These are phyloP conservation scores for Gossypium rotundifolium DNA, from an alignment of 345 rosid genomes.

Conservation along the genomic window DNA sequence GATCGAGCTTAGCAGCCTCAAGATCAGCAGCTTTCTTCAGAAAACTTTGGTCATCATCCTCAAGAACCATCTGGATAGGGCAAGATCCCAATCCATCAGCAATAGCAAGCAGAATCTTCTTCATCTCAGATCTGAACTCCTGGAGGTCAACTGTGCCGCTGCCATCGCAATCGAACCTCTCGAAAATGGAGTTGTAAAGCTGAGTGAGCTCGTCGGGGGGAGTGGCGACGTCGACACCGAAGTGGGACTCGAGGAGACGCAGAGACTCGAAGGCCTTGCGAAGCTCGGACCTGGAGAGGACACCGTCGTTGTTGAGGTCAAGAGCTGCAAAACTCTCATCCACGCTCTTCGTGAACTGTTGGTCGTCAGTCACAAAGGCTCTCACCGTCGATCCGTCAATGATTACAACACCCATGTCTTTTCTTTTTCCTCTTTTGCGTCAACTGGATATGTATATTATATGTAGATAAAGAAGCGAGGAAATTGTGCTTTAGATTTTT, in stretches of 20 bases:
- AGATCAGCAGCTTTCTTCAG: slow-evolving; percentile 66
- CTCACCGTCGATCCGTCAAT: slow-evolving; percentile 67
- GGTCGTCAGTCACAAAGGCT: slow-evolving; percentile 41
- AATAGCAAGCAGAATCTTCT: slow-evolving; percentile 63
- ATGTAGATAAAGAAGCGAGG: not conserved
- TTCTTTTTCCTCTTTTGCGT: not conserved
- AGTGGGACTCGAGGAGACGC: slow-evolving; percentile 57
- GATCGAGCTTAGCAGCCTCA: slow-evolving; percentile 50
- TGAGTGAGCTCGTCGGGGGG: slow-evolving; percentile 45
- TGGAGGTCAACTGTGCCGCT: slow-evolving; percentile 45
- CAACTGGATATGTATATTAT: not conserved
- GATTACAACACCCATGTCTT: slow-evolving; percentile 56
- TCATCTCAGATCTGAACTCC: slow-evolving; percentile 61
- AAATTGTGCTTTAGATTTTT: not conserved
- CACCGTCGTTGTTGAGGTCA: slow-evolving; percentile 69
- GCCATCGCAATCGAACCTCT: slow-evolving; percentile 49
- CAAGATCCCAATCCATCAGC: slow-evolving; percentile 63
- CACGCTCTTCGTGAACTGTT: slow-evolving; percentile 43
- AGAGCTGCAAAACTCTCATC: slow-evolving; percentile 38
- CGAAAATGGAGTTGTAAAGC: slow-evolving; percentile 62
- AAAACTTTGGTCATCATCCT: slow-evolving; percentile 42
- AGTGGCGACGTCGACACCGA: slow-evolving; percentile 50
- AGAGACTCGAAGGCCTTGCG: slow-evolving; percentile 61
- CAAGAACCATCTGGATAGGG: slow-evolving; percentile 69
- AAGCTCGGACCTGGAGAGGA: slow-evolving; percentile 52